phyloP scores from a whole-genome alignment of 305 asterid genomes.

The Striga hermonthica region DNA sequence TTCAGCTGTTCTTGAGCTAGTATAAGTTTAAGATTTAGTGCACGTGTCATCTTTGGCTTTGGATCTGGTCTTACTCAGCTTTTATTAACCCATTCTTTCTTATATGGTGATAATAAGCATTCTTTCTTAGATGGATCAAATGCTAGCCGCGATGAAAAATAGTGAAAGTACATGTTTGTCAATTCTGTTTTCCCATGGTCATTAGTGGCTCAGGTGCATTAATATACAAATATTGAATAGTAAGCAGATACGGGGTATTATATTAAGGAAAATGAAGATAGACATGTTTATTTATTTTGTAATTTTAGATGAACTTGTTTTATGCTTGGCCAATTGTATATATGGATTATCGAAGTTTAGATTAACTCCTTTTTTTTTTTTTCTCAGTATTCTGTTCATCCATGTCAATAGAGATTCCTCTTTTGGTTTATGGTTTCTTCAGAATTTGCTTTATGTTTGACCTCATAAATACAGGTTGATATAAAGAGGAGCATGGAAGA shows the following conservation, averaged over 20 bases:
- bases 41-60: neutral
- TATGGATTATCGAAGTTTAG: too few relatives aligned
- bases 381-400: neutral
- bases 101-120: neutral
- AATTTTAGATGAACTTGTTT: neutral
- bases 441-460: slow-evolving; percentile 18
- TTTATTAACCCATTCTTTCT: neutral
- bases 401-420: neutral
- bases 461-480: slow-evolving; percentile 61
- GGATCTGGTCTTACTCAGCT: neutral
- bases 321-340: neutral
- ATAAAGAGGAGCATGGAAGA: slow-evolving; percentile 64
- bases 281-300: neutral
- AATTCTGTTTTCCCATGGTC: neutral
- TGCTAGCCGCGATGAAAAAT: too few relatives aligned
- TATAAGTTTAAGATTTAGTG: neutral
- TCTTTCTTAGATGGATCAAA: too few relatives aligned
- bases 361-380: too few relatives aligned
- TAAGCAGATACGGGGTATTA: neutral
- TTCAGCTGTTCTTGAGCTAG: neutral
- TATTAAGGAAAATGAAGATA: too few relatives aligned
- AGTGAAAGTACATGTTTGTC: neutral
- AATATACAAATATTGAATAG: neutral
- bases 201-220: slow-evolving; percentile 12
- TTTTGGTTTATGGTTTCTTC: neutral